Percentiles rank a stretch among this genome's conserved stretches.
Conservation (phyloP, 768 basidiomycete genomes). For the Phallus indusiatus region DNA sequence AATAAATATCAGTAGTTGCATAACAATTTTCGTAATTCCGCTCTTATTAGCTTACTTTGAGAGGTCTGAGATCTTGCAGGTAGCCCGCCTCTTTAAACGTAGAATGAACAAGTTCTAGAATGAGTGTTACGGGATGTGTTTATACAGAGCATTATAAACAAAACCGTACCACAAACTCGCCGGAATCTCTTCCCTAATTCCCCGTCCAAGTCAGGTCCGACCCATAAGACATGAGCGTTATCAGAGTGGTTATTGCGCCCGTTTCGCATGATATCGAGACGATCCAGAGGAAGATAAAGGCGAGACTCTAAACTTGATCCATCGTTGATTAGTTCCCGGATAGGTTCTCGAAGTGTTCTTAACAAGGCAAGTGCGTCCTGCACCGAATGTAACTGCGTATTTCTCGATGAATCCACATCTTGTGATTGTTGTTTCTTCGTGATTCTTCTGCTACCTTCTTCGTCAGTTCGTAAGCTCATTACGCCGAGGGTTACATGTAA, state of each 20-base stretch:
- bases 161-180: constrained; percentile 26
- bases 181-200: constrained; percentile 24
- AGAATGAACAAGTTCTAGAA: constrained; percentile 21
- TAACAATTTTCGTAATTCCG: not conserved
- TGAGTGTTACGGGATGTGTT: not conserved
- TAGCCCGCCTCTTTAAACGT: constrained; percentile 24
- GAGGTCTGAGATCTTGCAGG: constrained; percentile 23
- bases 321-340: constrained; percentile 26
- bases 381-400: constrained; percentile 8
- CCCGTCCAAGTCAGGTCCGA: constrained; percentile 34
- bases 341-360: constrained; percentile 20
- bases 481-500: constrained; percentile 71
- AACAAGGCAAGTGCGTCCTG: constrained; percentile 19
- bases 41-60: constrained; percentile 21
- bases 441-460: constrained; percentile 21
- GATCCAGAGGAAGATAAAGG: constrained; percentile 31
- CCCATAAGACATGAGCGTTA: constrained; percentile 47
- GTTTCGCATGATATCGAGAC: constrained; percentile 41
- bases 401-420: not conserved
- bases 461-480: constrained; percentile 30
- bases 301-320: not conserved
- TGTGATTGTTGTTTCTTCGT: constrained; percentile 13
- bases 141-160: not conserved
- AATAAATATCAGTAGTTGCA: not conserved
- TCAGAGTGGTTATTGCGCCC: constrained; percentile 23